Evolutionary conservation across 2,329 filamentous ascomycete species (phyloP).

Genomic region (Ceratocystis harringtonii): DNA sequence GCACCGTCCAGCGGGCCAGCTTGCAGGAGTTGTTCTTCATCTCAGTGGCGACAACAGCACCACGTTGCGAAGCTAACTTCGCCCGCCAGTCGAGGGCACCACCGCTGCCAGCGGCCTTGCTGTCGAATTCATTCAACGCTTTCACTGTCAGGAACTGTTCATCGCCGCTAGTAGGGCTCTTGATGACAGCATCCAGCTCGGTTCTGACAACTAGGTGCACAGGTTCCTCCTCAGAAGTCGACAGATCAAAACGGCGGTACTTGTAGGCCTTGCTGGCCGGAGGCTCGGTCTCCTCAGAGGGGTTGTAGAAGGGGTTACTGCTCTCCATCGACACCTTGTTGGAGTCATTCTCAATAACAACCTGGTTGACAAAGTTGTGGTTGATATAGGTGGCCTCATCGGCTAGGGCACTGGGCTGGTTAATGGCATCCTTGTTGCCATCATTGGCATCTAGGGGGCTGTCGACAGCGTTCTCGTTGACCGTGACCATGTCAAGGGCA

Average conservation of each 20-base stretch:
- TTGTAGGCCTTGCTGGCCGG: constrained; percentile 95
- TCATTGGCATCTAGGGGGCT: constrained; percentile 83
- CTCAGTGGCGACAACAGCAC: constrained; percentile 94
- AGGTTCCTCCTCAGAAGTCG: constrained; percentile 85
- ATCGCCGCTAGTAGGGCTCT: constrained; percentile 83
- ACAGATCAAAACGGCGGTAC: constrained; percentile 93
- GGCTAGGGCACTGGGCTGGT: constrained; percentile 82
- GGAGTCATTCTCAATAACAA: constrained; percentile 66
- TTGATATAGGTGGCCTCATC: constrained; percentile 99
- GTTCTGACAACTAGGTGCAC: constrained; percentile 87
- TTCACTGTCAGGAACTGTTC: constrained; percentile 87
- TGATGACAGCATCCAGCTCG: constrained; percentile 87
- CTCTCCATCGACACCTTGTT: constrained; percentile 71
- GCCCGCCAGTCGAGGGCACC: constrained; percentile 93
- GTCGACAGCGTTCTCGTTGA: constrained; percentile 97
- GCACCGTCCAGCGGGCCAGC: constrained; percentile 91
- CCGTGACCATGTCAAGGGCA: constrained; percentile 89
- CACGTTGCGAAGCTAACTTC: constrained; percentile 86
- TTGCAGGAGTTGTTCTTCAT: constrained; percentile 99
- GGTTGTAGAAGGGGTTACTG: constrained; percentile 95
- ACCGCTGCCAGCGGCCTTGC: constrained; percentile 88
- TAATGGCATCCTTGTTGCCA: constrained; percentile 84
- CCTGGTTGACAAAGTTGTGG: constrained; percentile 97
- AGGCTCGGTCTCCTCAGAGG: constrained; percentile 80
- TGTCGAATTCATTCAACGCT: constrained; percentile 97